phyloP scores from a whole-genome alignment of 2,329 filamentous ascomycete species.

The Fusarium sp. region DNA sequence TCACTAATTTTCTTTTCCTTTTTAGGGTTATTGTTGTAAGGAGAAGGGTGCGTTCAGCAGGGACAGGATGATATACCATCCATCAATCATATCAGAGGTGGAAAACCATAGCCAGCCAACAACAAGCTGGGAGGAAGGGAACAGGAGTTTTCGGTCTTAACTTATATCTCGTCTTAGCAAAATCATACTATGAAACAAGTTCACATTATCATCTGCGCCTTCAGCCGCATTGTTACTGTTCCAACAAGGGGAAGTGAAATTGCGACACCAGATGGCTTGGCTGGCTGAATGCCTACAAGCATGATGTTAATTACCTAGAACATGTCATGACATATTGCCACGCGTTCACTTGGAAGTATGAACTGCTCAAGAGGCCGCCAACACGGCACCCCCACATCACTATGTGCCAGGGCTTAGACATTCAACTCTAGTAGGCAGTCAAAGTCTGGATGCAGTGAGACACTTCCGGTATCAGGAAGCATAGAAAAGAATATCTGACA shows the following conservation, averaged over 20 bases:
- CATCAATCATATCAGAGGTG: conserved; percentile 28
- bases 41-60: conserved; percentile 38
- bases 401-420: conserved; percentile 22
- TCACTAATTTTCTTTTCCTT: conserved; percentile 27
- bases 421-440: not conserved
- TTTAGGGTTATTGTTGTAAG: conserved; percentile 29
- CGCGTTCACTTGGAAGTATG: conserved; percentile 28
- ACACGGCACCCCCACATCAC: conserved; percentile 30
- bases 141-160: conserved; percentile 44
- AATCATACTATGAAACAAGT: conserved; percentile 15
- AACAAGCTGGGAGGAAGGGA: conserved; percentile 24
- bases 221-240: not conserved
- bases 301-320: not conserved
- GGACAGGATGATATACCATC: conserved; percentile 36
- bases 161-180: conserved; percentile 28
- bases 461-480: conserved; percentile 16
- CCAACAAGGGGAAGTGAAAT: not conserved
- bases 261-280: not conserved
- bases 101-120: conserved; percentile 30
- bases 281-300: not conserved
- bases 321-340: conserved; percentile 31
- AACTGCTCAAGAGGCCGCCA: conserved; percentile 39
- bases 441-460: conserved; percentile 14
- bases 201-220: not conserved
- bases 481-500: conserved; percentile 21